A percentile compares a stretch with the other conserved stretches of the same genome.
These are phyloP conservation scores for Sporothrix brasiliensis DNA, from an alignment of 2,329 filamentous ascomycete genomes.

Conservation along the genomic window DNA sequence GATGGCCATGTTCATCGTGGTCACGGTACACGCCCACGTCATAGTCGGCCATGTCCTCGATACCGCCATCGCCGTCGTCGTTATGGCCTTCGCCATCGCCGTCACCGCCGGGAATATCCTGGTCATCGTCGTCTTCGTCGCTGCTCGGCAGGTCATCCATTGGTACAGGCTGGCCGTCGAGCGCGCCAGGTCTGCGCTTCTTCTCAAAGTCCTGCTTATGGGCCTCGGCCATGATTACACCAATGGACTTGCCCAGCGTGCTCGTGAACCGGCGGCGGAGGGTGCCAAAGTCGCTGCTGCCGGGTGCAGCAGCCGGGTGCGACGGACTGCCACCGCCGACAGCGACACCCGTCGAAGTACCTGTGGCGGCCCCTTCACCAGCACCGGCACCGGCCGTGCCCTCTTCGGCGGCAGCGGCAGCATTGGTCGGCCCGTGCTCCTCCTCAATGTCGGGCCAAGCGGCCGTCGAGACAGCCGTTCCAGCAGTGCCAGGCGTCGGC, in stretches of 20 bases:
- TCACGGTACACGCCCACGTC: constrained; percentile 15
- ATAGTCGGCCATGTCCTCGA: constrained; percentile 32
- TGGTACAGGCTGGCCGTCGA: constrained; percentile 15
- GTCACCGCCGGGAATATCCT: not conserved
- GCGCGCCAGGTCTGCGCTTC: constrained; percentile 54
- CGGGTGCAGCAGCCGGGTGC: not conserved
- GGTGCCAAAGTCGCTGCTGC: constrained; percentile 31
- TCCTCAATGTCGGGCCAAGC: not conserved
- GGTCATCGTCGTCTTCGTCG: constrained; percentile 33
- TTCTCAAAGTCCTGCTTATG: constrained; percentile 93
- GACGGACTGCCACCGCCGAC: not conserved
- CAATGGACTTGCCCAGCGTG: constrained; percentile 47
- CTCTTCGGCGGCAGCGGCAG: constrained; percentile 18
- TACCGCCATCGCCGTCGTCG: constrained; percentile 29
- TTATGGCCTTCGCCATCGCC: not conserved
- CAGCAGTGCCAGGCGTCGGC: not conserved
- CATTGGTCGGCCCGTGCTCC: constrained; percentile 12
- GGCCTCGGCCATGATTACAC: constrained; percentile 73
- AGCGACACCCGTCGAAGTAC: not conserved
- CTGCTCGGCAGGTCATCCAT: constrained; percentile 33
- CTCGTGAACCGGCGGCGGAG: constrained; percentile 42
- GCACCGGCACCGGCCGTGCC: constrained; percentile 17
- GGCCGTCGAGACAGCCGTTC: not conserved
- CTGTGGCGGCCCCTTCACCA: not conserved
- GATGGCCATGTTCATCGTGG: not conserved